Evolutionary conservation across 192 early-diverging fungal species (phyloP).

Genomic region (Podila verticillata): DNA sequence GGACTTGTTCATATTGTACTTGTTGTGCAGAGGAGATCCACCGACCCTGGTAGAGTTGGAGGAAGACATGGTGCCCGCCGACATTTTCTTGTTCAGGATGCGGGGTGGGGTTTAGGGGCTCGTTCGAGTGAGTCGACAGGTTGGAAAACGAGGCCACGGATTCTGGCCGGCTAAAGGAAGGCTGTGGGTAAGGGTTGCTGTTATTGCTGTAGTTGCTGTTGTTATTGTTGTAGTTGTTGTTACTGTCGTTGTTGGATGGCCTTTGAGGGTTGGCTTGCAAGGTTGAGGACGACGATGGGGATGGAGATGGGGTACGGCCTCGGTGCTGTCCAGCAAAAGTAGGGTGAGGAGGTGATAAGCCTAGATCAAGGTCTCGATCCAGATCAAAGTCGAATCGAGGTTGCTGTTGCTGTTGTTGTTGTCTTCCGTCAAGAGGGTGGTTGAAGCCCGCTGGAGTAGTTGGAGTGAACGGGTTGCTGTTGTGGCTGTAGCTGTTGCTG

Average conservation of each 20-base stretch:
- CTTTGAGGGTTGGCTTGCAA: background rate
- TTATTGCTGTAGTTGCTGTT: background rate
- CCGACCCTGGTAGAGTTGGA: background rate
- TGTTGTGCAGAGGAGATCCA: conserved; percentile 3
- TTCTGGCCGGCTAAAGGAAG: conserved; percentile 4
- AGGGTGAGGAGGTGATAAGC: background rate
- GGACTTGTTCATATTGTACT: background rate
- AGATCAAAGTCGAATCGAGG: background rate
- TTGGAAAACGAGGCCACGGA: conserved; percentile 3
- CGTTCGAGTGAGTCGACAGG: conserved; percentile 19
- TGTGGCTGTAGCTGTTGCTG: background rate
- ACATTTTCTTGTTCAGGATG: background rate
- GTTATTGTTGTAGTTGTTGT: background rate
- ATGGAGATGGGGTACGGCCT: background rate
- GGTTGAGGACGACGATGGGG: background rate
- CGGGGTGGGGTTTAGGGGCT: conserved; percentile 4
- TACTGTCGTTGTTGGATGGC: background rate
- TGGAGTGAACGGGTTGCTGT: background rate
- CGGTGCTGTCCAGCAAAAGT: background rate
- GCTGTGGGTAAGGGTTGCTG: background rate
- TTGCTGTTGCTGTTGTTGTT: background rate
- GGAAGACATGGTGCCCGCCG: background rate
- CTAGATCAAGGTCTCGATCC: background rate
- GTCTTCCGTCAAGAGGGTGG: background rate
- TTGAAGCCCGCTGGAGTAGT: background rate